Percentiles rank a stretch among this genome's conserved stretches.
Evolutionary conservation across 192 early-diverging fungal species (phyloP).

Genomic region (Podila epigama): DNA sequence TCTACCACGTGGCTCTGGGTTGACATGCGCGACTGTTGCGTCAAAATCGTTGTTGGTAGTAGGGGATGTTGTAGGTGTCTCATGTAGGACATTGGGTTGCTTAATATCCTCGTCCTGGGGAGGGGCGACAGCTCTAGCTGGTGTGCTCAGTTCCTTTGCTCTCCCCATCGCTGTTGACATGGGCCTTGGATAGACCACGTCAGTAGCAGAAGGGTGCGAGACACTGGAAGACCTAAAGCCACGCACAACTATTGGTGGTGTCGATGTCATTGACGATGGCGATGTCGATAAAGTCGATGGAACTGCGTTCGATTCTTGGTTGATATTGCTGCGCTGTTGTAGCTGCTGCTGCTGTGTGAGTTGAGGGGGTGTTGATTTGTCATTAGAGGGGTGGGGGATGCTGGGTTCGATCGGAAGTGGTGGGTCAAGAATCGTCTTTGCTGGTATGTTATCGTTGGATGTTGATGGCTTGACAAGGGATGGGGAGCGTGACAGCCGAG

Average conservation of each 20-base stretch:
- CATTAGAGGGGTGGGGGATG: background rate
- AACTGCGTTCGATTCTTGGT: background rate
- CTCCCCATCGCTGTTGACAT: background rate
- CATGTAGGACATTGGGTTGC: background rate
- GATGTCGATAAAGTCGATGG: background rate
- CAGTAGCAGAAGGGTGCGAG: background rate
- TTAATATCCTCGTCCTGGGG: background rate
- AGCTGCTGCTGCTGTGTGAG: background rate
- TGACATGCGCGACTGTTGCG: too few species aligned
- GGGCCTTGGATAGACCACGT: background rate
- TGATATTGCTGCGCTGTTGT: background rate
- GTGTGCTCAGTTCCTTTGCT: background rate
- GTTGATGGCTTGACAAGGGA: background rate
- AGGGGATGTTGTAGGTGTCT: background rate
- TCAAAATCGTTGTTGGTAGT: background rate
- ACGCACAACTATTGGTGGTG: constrained; percentile 19
- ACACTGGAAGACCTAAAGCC: constrained; percentile 17
- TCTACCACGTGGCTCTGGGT: too few species aligned
- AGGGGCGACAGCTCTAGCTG: background rate
- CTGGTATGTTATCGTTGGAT: background rate
- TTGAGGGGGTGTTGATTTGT: background rate
- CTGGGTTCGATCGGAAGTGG: background rate
- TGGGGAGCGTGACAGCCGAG: background rate
- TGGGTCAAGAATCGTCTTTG: background rate
- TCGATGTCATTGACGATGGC: too few species aligned